Base-by-base conservation (phyloP, 495 filamentous ascomycete genomes). In the Annulohypoxylon bovei region DNA sequence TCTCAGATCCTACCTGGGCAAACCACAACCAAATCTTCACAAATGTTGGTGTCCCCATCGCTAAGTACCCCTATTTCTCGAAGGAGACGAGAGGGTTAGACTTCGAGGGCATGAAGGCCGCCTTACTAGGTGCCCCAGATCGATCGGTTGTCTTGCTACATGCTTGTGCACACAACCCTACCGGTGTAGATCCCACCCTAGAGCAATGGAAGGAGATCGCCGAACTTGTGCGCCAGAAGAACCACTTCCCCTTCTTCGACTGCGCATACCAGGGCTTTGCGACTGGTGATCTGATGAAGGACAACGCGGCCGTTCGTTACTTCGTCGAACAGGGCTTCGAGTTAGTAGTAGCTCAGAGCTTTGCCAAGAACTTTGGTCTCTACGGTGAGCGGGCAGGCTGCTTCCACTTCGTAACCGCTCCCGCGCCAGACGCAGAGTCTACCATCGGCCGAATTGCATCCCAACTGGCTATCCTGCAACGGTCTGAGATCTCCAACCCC, bases 21-120 rank as follows among this genome's bases (percentile, higher is more conserved):
- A 99, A 99, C 81, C 95, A 99, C 88, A 88, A 94, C 85, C 95
- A 99, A 79, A 97, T 99, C 83, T 97, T 99, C 85, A 86, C 84
- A 76, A 99, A 99, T 79, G 94, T 98, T 77, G 81, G 86, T 75
- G 83, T 98, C 27, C 84, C 88, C 9, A 88, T 92, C 71, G 88
- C 89, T 56, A 85, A 85, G 66, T 99, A 99, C 84, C 96, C 95
- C 11, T 99, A 99, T 85, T 99, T 97, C 84, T 87, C 88, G 70
- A 82, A 89, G 72, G 66, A 90, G 74, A 98, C 95, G 58, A 94
- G 91, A 76, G 94, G 93, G 25, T 89, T 99, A 57, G 94, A 98
- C 77, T 93, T 98, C 79, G 86, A 89, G 27, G 95, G 94, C 77
- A 94, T 98, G 91, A 87, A 91, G 68, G 73, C 74, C 50, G 78